Base-by-base conservation (phyloP, 306 rosid genomes). In the Oemleria cerasiformis region DNA sequence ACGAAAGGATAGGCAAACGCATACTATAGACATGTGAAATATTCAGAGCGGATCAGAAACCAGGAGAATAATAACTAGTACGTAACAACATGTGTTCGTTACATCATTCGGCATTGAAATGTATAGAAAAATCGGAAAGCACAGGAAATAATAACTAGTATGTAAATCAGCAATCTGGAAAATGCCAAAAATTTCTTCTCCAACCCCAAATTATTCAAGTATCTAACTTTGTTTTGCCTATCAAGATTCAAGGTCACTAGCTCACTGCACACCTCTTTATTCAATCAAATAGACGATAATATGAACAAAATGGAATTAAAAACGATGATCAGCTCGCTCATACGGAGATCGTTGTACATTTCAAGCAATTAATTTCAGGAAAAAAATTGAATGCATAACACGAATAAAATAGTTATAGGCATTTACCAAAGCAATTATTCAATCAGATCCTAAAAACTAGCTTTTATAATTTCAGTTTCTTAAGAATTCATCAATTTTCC, bases 401-500 rank as follows among this genome's bases (percentile, higher is more conserved):
- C n/a, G 63, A 58, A 12, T 4, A 58, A 4, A 13, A 53, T 8
- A 2, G 10, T 15, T 14, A 3, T 6, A 64, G 36, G 14, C 1
- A 43, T 47, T 57, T 9, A 49, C 42, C 30, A 56, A 16, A 8
- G 56, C n/a, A 30, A 8, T 59, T 19, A 34, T 55, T 21, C 44
- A 6, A 19, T 73, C 70, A 66, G 76, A 71, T 71, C 73, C 48
- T 9, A n/a, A 41, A 39, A 66, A 34, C 42, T 9, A 30, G 10
- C 9, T 15, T 15, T 59, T 42, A 7, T 43, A 9, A 56, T 23
- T 43, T 51, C 23, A 40, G 5, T 5, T 57, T 13, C 9, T 8
- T 12, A 12, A 8, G 9, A 45, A 51, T 48, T 48, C 15, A 20
- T 25, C 9, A 39, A 25, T 62, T 69, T 45, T 65, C 78, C 49